Evolutionary conservation across 768 basidiomycete species (phyloP).

Genomic region (Lentinula detonsa): DNA sequence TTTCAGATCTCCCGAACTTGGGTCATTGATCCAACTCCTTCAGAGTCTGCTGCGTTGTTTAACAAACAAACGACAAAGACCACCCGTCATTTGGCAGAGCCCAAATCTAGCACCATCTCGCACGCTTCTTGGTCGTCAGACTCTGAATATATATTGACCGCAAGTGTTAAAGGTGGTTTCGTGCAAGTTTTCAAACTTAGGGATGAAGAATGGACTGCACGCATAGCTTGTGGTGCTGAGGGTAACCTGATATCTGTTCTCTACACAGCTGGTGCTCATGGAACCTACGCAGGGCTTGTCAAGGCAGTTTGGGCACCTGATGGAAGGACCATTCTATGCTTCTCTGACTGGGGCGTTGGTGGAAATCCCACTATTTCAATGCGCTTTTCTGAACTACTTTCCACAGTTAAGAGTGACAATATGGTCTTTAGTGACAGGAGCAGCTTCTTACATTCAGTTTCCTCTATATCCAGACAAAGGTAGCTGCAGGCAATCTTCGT

Average conservation of each 20-base stretch:
- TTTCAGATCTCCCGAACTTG: conserved; percentile 81
- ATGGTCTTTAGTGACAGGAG: conserved; percentile 75
- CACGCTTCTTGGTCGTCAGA: conserved; percentile 85
- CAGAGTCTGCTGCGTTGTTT: conserved; percentile 41
- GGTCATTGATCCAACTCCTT: conserved; percentile 53
- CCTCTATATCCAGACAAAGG: conserved; percentile 80
- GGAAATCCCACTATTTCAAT: background rate
- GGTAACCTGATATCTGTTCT: conserved; percentile 21
- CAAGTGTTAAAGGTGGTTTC: conserved; percentile 62
- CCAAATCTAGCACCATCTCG: conserved; percentile 47
- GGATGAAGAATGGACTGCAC: conserved; percentile 73
- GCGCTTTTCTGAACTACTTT: conserved; percentile 3
- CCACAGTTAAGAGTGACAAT: conserved; percentile 76
- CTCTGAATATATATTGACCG: conserved; percentile 81
- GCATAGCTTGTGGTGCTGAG: conserved; percentile 78
- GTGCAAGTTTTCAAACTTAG: conserved; percentile 76
- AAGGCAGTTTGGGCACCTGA: conserved; percentile 90
- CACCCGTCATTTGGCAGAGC: conserved; percentile 14
- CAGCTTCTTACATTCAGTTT: conserved; percentile 80
- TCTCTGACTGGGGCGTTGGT: conserved; percentile 92
- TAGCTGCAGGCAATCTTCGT: conserved; percentile 18
- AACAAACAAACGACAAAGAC: conserved; percentile 27
- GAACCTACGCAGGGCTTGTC: conserved; percentile 48
- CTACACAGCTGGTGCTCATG: background rate
- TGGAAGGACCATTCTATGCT: conserved; percentile 78